Conservation (phyloP, 2,329 filamentous ascomycete species). For the Alternaria longipes region DNA sequence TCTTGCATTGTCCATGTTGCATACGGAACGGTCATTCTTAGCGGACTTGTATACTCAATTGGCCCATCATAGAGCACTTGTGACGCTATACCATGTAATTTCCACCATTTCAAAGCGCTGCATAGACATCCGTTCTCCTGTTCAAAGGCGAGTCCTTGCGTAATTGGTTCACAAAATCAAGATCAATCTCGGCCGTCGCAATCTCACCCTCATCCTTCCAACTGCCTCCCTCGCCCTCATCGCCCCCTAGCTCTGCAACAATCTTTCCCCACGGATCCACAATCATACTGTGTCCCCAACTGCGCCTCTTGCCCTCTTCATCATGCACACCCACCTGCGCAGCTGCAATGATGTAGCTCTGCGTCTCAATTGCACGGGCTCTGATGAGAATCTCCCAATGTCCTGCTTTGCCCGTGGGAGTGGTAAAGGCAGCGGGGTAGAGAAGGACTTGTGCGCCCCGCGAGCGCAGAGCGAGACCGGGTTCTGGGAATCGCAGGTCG, state of each 20-base stretch:
- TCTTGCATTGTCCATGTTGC: background rate
- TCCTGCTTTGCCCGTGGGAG: conserved; percentile 77
- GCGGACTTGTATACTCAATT: background rate
- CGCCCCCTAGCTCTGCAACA: conserved; percentile 69
- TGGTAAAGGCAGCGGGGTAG: conserved; percentile 90
- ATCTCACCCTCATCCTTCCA: conserved; percentile 52
- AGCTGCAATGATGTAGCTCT: conserved; percentile 86
- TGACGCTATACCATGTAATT: background rate
- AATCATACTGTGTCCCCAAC: conserved; percentile 87
- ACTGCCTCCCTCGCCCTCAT: conserved; percentile 50
- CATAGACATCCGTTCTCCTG: conserved; percentile 61
- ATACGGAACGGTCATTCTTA: background rate
- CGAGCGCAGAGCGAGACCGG: conserved; percentile 71
- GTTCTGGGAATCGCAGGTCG: conserved; percentile 85
- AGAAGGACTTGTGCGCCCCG: conserved; percentile 78
- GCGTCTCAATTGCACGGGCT: conserved; percentile 85
- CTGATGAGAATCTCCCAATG: conserved; percentile 87
- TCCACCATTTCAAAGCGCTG: conserved; percentile 30
- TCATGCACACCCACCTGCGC: conserved; percentile 80
- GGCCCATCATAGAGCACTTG: background rate
- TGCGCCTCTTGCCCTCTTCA: conserved; percentile 70
- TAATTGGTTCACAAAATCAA: conserved; percentile 61
- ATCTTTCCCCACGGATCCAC: conserved; percentile 88
- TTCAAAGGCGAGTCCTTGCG: conserved; percentile 66
- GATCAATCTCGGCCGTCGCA: conserved; percentile 63